Conservation (phyloP, 495 filamentous ascomycete genomes). For the Cercophora newfieldiana region DNA sequence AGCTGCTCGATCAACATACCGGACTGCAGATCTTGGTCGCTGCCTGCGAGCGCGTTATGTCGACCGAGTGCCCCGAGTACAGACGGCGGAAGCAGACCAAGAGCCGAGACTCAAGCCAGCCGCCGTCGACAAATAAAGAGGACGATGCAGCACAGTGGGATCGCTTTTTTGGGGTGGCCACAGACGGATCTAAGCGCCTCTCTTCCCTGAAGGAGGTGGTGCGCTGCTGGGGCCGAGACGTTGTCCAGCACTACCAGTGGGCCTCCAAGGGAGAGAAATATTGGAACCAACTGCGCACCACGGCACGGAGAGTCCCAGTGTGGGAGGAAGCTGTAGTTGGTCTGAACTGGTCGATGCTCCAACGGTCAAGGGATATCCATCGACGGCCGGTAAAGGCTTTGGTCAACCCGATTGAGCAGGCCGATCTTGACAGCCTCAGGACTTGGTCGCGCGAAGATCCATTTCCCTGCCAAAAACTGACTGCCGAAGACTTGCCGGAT, state of each 20-base stretch:
- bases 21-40: no score
- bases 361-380: constrained; percentile 6
- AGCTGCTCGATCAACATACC: no score
- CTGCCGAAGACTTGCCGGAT: constrained; percentile 9
- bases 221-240: constrained; percentile 8
- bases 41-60: no score
- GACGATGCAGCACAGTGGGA: no score
- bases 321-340: constrained; percentile 14
- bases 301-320: constrained; percentile 2
- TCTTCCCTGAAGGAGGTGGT: no score
- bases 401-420: constrained; percentile 13
- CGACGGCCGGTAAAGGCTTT: constrained; percentile 4
- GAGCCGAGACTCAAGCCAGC: no score
- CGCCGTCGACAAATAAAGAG: no score
- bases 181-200: no score
- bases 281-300: constrained; percentile 6
- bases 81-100: no score
- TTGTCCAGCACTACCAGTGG: constrained; percentile 15
- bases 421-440: constrained; percentile 8
- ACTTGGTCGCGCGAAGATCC: constrained; percentile 9
- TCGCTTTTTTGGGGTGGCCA: no score
- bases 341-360: constrained; percentile 10
- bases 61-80: no score
- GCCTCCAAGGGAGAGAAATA: constrained; percentile 13
- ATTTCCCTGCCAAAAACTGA: constrained; percentile 10